These are phyloP conservation scores for Sistotremastrum niveocremeum DNA, from an alignment of 768 basidiomycete genomes.

Conservation along the genomic window DNA sequence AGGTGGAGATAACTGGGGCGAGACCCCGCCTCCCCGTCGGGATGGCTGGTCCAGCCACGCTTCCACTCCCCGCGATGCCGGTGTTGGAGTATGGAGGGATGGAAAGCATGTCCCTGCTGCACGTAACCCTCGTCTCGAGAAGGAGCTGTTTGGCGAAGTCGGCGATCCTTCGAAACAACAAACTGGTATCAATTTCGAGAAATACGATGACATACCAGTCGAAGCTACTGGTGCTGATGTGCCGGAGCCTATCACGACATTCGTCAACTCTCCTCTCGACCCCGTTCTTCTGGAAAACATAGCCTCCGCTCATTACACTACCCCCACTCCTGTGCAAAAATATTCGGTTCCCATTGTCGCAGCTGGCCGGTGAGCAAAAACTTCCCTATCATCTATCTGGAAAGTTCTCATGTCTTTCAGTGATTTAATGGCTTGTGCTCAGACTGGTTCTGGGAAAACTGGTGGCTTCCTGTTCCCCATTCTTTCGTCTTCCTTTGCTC, in stretches of 20 bases:
- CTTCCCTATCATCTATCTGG: constrained; percentile 13
- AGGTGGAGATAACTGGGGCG: constrained; percentile 27
- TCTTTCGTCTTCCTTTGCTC: constrained; percentile 78
- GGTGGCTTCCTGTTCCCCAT: constrained; percentile 99
- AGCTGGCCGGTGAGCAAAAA: constrained; percentile 26
- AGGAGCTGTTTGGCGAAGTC: constrained; percentile 88
- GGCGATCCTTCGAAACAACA: constrained; percentile 79
- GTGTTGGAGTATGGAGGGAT: constrained; percentile 77
- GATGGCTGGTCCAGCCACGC: constrained; percentile 24
- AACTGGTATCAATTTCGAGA: constrained; percentile 99
- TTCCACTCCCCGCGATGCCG: constrained; percentile 21
- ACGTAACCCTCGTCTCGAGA: constrained; percentile 81
- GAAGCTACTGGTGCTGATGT: constrained; percentile 95
- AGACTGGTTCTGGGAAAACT: constrained; percentile 99
- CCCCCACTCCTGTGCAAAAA: constrained; percentile 98
- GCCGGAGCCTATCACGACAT: constrained; percentile 84
- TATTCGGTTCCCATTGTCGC: constrained; percentile 98
- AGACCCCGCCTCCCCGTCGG: constrained; percentile 21
- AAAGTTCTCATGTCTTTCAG: constrained; percentile 16
- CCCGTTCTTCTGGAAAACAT: constrained; percentile 94
- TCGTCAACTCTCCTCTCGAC: constrained; percentile 84
- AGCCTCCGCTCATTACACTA: constrained; percentile 78
- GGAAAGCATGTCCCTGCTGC: constrained; percentile 76
- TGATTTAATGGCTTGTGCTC: constrained; percentile 92
- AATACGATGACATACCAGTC: constrained; percentile 98